These are phyloP conservation scores for Erodium moschatum DNA, from an alignment of 441 rosid genomes.

Conservation along the genomic window DNA sequence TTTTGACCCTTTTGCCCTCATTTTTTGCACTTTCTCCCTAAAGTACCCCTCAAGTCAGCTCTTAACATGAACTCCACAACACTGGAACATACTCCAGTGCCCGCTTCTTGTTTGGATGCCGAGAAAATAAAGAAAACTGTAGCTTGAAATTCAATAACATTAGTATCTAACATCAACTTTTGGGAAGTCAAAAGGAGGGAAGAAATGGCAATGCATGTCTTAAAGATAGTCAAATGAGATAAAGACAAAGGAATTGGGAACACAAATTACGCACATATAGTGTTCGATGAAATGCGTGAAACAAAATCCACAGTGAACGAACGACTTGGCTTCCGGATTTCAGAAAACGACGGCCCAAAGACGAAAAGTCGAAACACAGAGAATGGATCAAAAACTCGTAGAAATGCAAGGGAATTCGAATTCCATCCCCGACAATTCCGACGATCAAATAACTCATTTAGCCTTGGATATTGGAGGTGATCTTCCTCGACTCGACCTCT, in stretches of 20 bases:
- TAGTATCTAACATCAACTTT: too few relatives aligned
- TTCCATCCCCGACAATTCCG: not conserved
- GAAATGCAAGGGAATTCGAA: not conserved
- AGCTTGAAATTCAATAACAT: too few relatives aligned
- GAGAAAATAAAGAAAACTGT: not conserved
- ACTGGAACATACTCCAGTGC: not conserved
- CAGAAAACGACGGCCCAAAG: too few relatives aligned
- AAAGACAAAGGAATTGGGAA: too few relatives aligned
- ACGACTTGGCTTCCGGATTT: too few relatives aligned
- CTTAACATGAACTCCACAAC: not conserved
- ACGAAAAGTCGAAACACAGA: constrained; percentile 4
- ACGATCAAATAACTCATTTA: not conserved
- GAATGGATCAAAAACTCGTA: not conserved
- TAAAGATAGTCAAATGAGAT: too few relatives aligned
- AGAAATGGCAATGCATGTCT: too few relatives aligned
- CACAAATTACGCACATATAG: too few relatives aligned
- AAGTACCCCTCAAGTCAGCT: not conserved
- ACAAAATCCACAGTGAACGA: too few relatives aligned
- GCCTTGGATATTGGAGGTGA: constrained; percentile 2
- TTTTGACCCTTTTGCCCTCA: constrained; percentile 10
- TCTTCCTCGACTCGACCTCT: not conserved
- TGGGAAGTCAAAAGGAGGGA: too few relatives aligned
- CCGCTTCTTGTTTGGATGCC: not conserved
- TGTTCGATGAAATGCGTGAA: too few relatives aligned
- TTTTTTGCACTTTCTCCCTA: not conserved